Percentiles rank a stretch among this genome's conserved stretches.
phyloP scores from a whole-genome alignment of 306 rosid species.

The Vachellia pachyceras region DNA sequence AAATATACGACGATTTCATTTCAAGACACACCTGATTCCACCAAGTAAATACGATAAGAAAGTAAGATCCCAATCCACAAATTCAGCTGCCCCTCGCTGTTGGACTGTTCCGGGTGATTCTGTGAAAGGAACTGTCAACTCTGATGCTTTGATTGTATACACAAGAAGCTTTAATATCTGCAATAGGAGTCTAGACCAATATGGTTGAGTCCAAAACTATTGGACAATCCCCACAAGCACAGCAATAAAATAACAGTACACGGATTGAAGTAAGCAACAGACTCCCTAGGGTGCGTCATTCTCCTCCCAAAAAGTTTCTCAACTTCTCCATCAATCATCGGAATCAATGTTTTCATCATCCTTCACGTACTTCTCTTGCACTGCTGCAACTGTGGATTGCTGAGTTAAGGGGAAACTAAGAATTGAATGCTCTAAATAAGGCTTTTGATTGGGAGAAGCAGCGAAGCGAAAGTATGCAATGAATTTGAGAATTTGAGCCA shows the following conservation, averaged over 20 bases:
- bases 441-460: background rate
- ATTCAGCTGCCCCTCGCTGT: background rate
- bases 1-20: background rate
- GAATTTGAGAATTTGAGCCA: background rate
- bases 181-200: background rate
- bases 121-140: background rate
- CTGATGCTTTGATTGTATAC: background rate
- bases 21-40: background rate
- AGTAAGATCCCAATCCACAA: background rate
- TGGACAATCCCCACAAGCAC: background rate
- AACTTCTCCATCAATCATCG: slow-evolving; percentile 37
- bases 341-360: slow-evolving; percentile 64
- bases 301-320: background rate
- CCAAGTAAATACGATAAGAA: background rate
- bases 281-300: slow-evolving; percentile 2
- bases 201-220: background rate
- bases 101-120: background rate
- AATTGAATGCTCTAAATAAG: slow-evolving; percentile 14
- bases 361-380: slow-evolving; percentile 95
- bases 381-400: slow-evolving; percentile 85
- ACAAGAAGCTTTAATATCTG: background rate
- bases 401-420: slow-evolving; percentile 57
- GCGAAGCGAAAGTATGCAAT: slow-evolving; percentile 22
- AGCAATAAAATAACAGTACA: background rate
- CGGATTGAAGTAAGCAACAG: slow-evolving; percentile 1